These are phyloP conservation scores for Cladosporium phlei DNA, from an alignment of 2,329 filamentous ascomycete species.

Conservation along the genomic window DNA sequence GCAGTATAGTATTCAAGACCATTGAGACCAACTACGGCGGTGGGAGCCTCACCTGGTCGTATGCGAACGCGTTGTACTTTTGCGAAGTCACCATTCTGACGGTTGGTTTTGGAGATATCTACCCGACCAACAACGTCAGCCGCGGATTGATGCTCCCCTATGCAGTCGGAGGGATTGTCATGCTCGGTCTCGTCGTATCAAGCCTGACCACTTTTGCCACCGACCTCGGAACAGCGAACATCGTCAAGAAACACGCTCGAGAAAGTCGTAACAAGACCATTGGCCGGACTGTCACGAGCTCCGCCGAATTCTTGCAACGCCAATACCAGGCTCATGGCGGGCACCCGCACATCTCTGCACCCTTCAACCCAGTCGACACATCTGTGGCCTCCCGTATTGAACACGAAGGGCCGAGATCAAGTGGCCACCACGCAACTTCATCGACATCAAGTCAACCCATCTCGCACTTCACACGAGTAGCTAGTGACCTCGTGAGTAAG, in stretches of 20 bases:
- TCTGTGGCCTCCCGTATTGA: conserved; percentile 16
- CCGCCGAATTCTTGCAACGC: background rate
- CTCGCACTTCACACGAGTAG: conserved; percentile 16
- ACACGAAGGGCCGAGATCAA: conserved; percentile 1
- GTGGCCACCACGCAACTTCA: background rate
- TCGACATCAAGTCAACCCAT: conserved; percentile 11
- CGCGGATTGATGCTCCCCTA: conserved; percentile 76
- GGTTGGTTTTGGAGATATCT: conserved; percentile 60
- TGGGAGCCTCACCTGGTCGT: conserved; percentile 55
- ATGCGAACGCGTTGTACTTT: conserved; percentile 64
- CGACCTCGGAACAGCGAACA: conserved; percentile 58
- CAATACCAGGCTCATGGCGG: background rate
- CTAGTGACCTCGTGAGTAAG: conserved; percentile 12
- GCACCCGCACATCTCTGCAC: conserved; percentile 16
- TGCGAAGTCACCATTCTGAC: conserved; percentile 65
- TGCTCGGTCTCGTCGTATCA: conserved; percentile 75
- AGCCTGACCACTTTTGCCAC: conserved; percentile 66
- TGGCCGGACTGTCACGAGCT: conserved; percentile 19
- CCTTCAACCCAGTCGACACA: conserved; percentile 15
- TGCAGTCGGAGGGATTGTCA: conserved; percentile 76
- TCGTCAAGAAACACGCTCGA: conserved; percentile 56
- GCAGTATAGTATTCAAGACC: conserved; percentile 67
- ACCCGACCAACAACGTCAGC: conserved; percentile 52
- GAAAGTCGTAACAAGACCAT: conserved; percentile 51
- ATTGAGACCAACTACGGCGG: conserved; percentile 51